phyloP scores from a whole-genome alignment of 2,329 filamentous ascomycete species.

The Colletotrichum liriopes region DNA sequence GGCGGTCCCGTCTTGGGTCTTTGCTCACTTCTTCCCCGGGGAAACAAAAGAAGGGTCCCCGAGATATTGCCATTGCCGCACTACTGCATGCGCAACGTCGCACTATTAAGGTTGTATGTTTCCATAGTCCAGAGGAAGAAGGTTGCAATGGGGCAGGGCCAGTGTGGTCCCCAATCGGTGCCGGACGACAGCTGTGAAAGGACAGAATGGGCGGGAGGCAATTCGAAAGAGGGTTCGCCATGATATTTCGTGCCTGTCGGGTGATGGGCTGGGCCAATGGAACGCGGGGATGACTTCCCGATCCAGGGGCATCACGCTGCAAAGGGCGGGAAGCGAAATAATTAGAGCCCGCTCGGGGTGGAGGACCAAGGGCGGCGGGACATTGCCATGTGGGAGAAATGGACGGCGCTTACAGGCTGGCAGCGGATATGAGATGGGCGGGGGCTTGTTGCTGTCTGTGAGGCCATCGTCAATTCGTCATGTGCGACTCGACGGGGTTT shows the following conservation, averaged over 20 bases:
- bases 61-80: slow-evolving; percentile 22
- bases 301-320: slow-evolving; percentile 35
- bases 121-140: slow-evolving; percentile 26
- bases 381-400: slow-evolving; percentile 21
- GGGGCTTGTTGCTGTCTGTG: slow-evolving; percentile 3
- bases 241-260: slow-evolving; percentile 21
- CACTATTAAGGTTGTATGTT: slow-evolving; percentile 35
- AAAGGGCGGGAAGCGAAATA: slow-evolving; percentile 39
- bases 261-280: slow-evolving; percentile 27
- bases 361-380: slow-evolving; percentile 18
- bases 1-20: not conserved
- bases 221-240: slow-evolving; percentile 26
- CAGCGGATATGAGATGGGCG: slow-evolving; percentile 20
- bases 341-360: slow-evolving; percentile 29
- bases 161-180: slow-evolving; percentile 13
- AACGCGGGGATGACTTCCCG: slow-evolving; percentile 41
- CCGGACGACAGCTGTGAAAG: slow-evolving; percentile 7
- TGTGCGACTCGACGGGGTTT: slow-evolving; percentile 19
- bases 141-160: slow-evolving; percentile 17
- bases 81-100: slow-evolving; percentile 26
- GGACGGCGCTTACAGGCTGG: slow-evolving; percentile 6
- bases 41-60: slow-evolving; percentile 35
- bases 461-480: slow-evolving; percentile 37
- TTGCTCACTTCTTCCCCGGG: slow-evolving; percentile 12
- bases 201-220: slow-evolving; percentile 20